A percentile compares a stretch with the other conserved stretches of the same genome.
Conservation (phyloP, 441 rosid genomes). For the Populus tomentosa region DNA sequence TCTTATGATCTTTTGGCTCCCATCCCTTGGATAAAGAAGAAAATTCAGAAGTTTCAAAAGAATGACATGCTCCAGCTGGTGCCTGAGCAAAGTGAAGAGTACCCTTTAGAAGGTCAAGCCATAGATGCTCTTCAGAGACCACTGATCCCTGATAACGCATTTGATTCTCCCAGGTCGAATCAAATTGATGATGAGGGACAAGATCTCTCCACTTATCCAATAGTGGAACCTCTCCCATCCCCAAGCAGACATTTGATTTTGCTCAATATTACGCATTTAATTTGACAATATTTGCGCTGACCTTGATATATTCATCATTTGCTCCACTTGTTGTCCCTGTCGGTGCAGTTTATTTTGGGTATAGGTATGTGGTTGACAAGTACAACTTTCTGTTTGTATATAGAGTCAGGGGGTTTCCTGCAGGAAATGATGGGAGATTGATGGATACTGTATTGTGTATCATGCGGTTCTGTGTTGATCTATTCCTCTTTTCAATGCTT, state of each 20-base stretch:
- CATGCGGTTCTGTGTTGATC: slow-evolving; percentile 82
- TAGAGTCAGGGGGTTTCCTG: slow-evolving; percentile 94
- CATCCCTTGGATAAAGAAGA: slow-evolving; percentile 92
- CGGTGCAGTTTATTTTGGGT: slow-evolving; percentile 87
- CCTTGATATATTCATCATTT: slow-evolving; percentile 86
- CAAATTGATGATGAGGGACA: slow-evolving; percentile 50
- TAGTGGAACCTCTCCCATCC: slow-evolving; percentile 81
- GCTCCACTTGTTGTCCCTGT: slow-evolving; percentile 93
- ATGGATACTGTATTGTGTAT: slow-evolving; percentile 84
- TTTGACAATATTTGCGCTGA: slow-evolving; percentile 85
- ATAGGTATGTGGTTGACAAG: slow-evolving; percentile 89
- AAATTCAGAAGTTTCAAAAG: slow-evolving; percentile 74
- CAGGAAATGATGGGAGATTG: slow-evolving; percentile 93
- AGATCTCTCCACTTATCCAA: slow-evolving; percentile 74
- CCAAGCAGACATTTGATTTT: slow-evolving; percentile 91
- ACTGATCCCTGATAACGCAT: slow-evolving; percentile 52
- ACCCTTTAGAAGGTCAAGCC: slow-evolving; percentile 64
- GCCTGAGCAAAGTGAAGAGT: slow-evolving; percentile 82
- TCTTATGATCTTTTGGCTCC: slow-evolving; percentile 88
- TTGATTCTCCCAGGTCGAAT: slow-evolving; percentile 52
- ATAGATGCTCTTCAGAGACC: slow-evolving; percentile 63
- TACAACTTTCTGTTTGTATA: slow-evolving; percentile 89
- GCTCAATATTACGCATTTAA: slow-evolving; percentile 94
- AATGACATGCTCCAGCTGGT: slow-evolving; percentile 96
- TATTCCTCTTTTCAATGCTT: slow-evolving; percentile 78